phyloP scores from a whole-genome alignment of 495 filamentous ascomycete species.

The Parachaetomium inaequale region DNA sequence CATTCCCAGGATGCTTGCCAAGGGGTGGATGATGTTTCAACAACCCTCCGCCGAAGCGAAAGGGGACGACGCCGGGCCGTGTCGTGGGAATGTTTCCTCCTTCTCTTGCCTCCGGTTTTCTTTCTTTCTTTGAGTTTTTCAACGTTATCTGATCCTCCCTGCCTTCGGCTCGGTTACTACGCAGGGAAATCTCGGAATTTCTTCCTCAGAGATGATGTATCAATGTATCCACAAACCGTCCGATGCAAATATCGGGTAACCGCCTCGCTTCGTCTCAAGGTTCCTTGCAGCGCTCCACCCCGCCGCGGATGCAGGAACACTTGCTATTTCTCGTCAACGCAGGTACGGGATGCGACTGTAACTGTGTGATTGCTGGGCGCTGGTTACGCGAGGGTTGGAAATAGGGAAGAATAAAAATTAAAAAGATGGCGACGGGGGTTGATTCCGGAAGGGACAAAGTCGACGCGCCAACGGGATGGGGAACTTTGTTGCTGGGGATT shows the following conservation, averaged over 20 bases:
- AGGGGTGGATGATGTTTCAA: too few relatives aligned
- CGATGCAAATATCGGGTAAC: background rate
- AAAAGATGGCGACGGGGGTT: background rate
- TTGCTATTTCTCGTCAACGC: background rate
- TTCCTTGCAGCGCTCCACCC: background rate
- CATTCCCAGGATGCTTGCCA: background rate
- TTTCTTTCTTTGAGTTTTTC: too few relatives aligned
- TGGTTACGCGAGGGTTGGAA: background rate
- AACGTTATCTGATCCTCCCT: too few relatives aligned
- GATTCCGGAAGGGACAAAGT: background rate
- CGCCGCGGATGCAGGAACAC: background rate
- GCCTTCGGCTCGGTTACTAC: background rate
- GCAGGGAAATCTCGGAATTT: too few relatives aligned
- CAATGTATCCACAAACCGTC: background rate
- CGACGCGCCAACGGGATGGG: too few relatives aligned
- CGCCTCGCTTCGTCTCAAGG: conserved; percentile 8
- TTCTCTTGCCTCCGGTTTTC: too few relatives aligned
- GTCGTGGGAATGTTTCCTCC: too few relatives aligned
- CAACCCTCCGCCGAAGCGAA: too few relatives aligned
- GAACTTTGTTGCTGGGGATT: too few relatives aligned
- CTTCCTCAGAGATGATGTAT: too few relatives aligned
- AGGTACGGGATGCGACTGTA: background rate
- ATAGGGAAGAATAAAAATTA: background rate
- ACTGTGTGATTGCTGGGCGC: background rate
- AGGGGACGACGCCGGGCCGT: too few relatives aligned